Evolutionary conservation across 2,329 filamentous ascomycete species (phyloP).

Genomic region (Colletotrichum shisoi): DNA sequence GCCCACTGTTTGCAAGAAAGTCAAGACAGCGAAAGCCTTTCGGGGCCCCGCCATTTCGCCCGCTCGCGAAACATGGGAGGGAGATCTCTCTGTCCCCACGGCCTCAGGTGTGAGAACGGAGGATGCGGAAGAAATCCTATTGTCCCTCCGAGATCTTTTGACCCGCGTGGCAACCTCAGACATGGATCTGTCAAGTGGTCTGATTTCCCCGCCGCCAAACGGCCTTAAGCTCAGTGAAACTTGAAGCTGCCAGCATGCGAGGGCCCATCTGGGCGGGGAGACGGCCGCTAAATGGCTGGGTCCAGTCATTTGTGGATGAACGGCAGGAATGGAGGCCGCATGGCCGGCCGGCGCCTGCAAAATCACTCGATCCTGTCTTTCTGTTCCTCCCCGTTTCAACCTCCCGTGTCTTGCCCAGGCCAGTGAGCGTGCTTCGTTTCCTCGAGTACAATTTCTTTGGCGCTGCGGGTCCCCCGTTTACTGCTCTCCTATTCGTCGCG

Average conservation of each 20-base stretch:
- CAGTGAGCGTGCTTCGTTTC: slow-evolving; percentile 13
- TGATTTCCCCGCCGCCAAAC: slow-evolving; percentile 36
- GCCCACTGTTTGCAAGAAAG: too few species aligned
- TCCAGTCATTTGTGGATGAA: not conserved
- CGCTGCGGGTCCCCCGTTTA: slow-evolving; percentile 10
- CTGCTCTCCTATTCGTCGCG: slow-evolving; percentile 2
- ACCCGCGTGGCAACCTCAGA: too few species aligned
- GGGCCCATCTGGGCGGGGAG: slow-evolving; percentile 7
- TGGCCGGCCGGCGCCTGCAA: slow-evolving; percentile 37
- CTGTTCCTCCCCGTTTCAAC: slow-evolving; percentile 13
- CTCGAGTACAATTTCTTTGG: slow-evolving; percentile 27
- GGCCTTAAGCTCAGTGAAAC: not conserved
- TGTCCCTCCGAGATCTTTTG: too few species aligned
- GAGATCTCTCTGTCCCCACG: too few species aligned
- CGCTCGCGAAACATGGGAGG: too few species aligned
- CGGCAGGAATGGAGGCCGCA: slow-evolving; percentile 12
- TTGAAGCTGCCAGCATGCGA: slow-evolving; percentile 18
- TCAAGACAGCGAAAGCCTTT: too few species aligned
- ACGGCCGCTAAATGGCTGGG: slow-evolving; percentile 23
- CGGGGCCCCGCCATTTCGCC: too few species aligned
- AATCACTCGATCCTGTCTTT: slow-evolving; percentile 22
- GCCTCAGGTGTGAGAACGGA: too few species aligned
- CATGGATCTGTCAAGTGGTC: slow-evolving; percentile 8
- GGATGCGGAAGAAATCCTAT: too few species aligned
- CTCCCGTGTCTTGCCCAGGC: slow-evolving; percentile 8